Base-by-base conservation (phyloP, 2,329 filamentous ascomycete species). In the Neofusicoccum kwambonambiense region DNA sequence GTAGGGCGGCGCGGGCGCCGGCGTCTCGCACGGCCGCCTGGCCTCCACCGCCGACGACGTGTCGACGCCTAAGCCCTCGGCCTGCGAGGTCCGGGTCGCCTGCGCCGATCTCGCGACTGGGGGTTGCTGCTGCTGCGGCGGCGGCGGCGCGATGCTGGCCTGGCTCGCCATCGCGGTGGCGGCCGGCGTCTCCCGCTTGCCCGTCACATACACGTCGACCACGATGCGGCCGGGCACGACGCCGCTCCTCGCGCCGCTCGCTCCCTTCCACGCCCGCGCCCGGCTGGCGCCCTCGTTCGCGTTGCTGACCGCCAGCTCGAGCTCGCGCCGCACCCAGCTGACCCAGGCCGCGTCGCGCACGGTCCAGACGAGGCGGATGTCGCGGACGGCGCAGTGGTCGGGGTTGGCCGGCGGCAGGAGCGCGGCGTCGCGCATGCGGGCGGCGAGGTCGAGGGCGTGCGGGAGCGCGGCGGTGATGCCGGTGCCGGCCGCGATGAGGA, bases 391-490 rank as follows among this genome's bases (percentile, higher is more conserved):
- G 13, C 64, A 19, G 66, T 56, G 3, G 69, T 44, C 4, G 67
- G 47, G 13, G 31, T 51, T 13, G 17, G 27, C 4, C 12, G 31
- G 63, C 39, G 22, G 57, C 27, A 34, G 57, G 44, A 61, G 51
- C 12, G 56, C 61, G 27, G 35, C 52, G 35, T 57, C 52, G 35
- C 52, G 35, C 58, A 70, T 60, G n/a, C 64, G 67, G 4, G 51
- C 67, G 17, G 66, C 22, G 9, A 70, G 64, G 63, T 67, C 63
- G 7, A 69, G 58, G 6, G 68, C 58, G 65, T 65, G 68, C 8
- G 70, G 67, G 9, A 70, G 13, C 4, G 45, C 52, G 19, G 65
- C 68, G 5, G 66, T 66, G 57, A 68, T 66, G 41, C 69, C 68
- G 13, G 47, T 66, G 2, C 69, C 68, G 19, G 63, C 68, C 11